Base-by-base conservation (phyloP, 2,329 filamentous ascomycete species). In the Ophiocordyceps camponoti-rufipedis region DNA sequence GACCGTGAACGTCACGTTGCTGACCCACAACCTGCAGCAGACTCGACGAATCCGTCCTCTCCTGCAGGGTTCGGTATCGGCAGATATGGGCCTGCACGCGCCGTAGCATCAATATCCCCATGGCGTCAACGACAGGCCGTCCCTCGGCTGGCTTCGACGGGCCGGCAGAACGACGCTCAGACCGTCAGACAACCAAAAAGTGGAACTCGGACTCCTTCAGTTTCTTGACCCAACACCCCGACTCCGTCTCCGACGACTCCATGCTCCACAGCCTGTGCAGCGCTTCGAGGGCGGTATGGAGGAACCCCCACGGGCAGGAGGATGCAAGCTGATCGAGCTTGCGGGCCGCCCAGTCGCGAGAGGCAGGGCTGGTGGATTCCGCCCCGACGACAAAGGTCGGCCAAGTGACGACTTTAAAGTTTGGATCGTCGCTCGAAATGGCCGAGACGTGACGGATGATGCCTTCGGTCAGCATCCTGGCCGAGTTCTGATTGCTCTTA, bases 401-500 rank as follows among this genome's bases (percentile, higher is more conserved):
- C 72, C 71, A 77, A 1, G 68, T 66, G 4, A 71, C 73, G 0
- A 69, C 71, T 51, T 76, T 77, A 58, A 74, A 68, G 18, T 74
- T 65, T 1, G 64, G 61, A 42, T 76, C 70, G 2, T 67, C 60
- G 9, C 67, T 62, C 1, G 66, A 64, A 2, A 78, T 66, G 38
- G 57, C 59, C 0, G 65, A 63, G 4, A 76, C 57, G 28, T 72
- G 66, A 3, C 63, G 47, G 7, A 72, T 61, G 1, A 74, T 60
- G 23, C 72, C 68, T 2, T 60, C 49, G 13, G 66, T 65, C 3
- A 76, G 56, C 1, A 52, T 47, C 4, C 60, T 57, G 4, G 50
- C 53, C 29, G 59, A 48, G 11, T 57, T 50, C 1, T 59, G 53
- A 11, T 53, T 57, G 6, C 58, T 53, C 14, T 48, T 49, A 1